phyloP scores from a whole-genome alignment of 2,329 filamentous ascomycete species.

The Neocucurbitaria cava region DNA sequence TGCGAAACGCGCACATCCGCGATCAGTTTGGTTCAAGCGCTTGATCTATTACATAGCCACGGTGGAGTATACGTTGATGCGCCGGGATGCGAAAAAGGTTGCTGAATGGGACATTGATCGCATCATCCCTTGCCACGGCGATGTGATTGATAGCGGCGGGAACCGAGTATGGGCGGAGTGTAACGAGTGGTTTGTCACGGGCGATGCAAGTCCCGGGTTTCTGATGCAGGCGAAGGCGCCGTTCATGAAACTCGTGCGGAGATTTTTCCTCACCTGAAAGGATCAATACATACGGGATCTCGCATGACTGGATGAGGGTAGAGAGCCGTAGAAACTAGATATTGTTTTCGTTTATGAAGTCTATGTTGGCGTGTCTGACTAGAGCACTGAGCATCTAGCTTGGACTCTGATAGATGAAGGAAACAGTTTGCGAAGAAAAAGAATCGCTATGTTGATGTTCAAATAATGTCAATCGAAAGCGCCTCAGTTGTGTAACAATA shows the following conservation, averaged over 20 bases:
- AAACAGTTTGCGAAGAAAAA: too few relatives aligned
- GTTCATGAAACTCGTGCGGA: constrained; percentile 13
- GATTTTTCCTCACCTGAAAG: constrained; percentile 17
- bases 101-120: constrained; percentile 21
- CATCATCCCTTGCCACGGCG: constrained; percentile 22
- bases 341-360: too few relatives aligned
- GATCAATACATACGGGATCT: background rate
- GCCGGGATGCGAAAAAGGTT: constrained; percentile 18
- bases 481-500: background rate
- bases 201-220: background rate
- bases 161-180: constrained; percentile 12
- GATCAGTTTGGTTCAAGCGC: constrained; percentile 19
- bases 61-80: constrained; percentile 17
- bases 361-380: too few relatives aligned
- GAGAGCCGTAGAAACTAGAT: too few relatives aligned
- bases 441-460: too few relatives aligned
- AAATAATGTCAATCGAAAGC: too few relatives aligned
- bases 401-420: too few relatives aligned
- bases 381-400: too few relatives aligned
- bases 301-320: too few relatives aligned
- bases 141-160: constrained; percentile 10
- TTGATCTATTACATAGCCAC: constrained; percentile 19
- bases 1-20: constrained; percentile 17
- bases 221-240: background rate
- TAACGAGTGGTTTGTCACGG: constrained; percentile 19